Evolutionary conservation across 1,139 yeast genomes (phyloP).

Genomic region (Zygosaccharomyces sapae): DNA sequence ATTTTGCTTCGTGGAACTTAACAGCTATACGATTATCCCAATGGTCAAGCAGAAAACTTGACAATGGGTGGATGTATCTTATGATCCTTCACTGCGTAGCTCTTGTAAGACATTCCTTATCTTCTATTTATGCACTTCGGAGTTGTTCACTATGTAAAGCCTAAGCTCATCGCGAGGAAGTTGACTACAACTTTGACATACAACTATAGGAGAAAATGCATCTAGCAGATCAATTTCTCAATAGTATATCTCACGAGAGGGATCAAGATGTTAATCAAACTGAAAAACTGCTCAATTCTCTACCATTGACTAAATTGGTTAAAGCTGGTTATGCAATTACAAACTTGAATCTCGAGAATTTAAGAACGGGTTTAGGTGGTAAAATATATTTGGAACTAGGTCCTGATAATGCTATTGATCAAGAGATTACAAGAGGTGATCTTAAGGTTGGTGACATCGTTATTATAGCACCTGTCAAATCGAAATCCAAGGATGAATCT

Average conservation of each 20-base stretch:
- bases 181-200: background rate
- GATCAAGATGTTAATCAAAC: slow-evolving; percentile 56
- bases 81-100: too few species aligned
- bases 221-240: slow-evolving; percentile 45
- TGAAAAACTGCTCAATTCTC: slow-evolving; percentile 44
- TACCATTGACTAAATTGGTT: slow-evolving; percentile 64
- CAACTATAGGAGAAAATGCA: slow-evolving; percentile 26
- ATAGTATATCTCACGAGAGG: slow-evolving; percentile 55
- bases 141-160: background rate
- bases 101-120: too few species aligned
- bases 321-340: slow-evolving; percentile 69
- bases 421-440: slow-evolving; percentile 52
- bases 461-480: slow-evolving; percentile 23
- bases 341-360: slow-evolving; percentile 55
- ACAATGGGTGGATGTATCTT: too few species aligned
- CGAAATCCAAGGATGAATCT: slow-evolving; percentile 14
- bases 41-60: too few species aligned
- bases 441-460: slow-evolving; percentile 80
- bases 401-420: slow-evolving; percentile 52
- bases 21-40: too few species aligned
- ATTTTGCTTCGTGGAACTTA: too few species aligned
- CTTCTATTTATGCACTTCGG: too few species aligned
- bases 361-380: slow-evolving; percentile 80
- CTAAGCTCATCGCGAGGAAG: background rate
- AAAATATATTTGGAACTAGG: slow-evolving; percentile 60